Base-by-base conservation (phyloP, 2,329 filamentous ascomycete species). In the Aspergillus sp. region DNA sequence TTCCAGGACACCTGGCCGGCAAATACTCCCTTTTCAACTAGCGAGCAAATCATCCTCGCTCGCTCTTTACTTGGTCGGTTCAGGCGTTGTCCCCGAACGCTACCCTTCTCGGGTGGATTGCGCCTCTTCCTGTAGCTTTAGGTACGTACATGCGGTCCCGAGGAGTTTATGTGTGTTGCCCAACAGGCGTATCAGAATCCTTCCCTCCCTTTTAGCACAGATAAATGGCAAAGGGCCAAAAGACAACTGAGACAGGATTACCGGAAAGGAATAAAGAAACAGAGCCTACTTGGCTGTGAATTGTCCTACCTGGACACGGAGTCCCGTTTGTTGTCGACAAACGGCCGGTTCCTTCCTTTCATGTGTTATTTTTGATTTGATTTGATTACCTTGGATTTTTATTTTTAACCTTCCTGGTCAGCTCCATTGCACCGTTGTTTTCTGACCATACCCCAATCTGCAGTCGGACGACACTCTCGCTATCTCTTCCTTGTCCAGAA, bases 61-160 rank as follows among this genome's bases (percentile, higher is more conserved):
- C 34, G 36, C 48, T 47, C 34, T 44, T 47, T 44, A 43, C 47
- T 50, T 58, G 40, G 51, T 56, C 59, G 54, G 52, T 57, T 59
- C 51, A 55, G 50, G 55, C 62, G 58, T 59, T 61, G 61, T 55
- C 57, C 58, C 58, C 55, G 58, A 59, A 54, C 60, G 55, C 59
- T 60, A 60, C 59, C 54, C 45, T 53, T 52, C 50, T 47, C 45
- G 56, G 54, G 54, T 59, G 52, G 57, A 59, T 60, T 62, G 54
- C 54, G 58, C 53, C 55, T 19, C 19, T n/a, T n/a, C n/a, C n/a
- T n/a, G n/a, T n/a, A n/a, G n/a, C n/a, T n/a, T n/a, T 43, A 56
- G 54, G 53, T 56, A 42, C 49, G 53, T 57, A 49, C 42, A 41
- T 41, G 50, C 54, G 50, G 53, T 57, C 52, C 51, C 47, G 11